These are phyloP conservation scores for Artemisia tridentata DNA, from an alignment of 129 eudicot genomes.

Conservation along the genomic window DNA sequence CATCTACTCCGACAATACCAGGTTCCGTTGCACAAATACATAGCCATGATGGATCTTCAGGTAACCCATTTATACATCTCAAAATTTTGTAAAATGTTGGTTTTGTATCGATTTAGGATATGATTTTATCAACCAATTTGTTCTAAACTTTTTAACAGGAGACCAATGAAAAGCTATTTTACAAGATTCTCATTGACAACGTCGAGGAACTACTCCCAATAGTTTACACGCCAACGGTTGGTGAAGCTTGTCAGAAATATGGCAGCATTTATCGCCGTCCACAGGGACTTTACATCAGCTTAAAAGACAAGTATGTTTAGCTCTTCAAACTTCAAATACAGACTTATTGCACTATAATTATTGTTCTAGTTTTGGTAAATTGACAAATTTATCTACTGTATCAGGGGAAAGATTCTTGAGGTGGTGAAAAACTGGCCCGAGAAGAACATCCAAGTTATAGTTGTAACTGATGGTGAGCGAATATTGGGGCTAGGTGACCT, in stretches of 20 bases:
- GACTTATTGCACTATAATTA: background rate
- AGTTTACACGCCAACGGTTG: slow-evolving; percentile 43
- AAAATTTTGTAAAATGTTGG: background rate
- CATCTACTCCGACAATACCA: slow-evolving; percentile 68
- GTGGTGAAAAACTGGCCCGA: slow-evolving; percentile 94
- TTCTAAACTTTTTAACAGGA: slow-evolving; percentile 19
- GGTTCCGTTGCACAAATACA: slow-evolving; percentile 85
- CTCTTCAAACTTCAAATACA: slow-evolving; percentile 12
- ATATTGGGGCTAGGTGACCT: slow-evolving; percentile 93
- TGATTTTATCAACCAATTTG: background rate
- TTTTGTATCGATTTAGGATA: background rate
- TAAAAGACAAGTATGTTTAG: slow-evolving; percentile 67
- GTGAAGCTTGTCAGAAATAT: slow-evolving; percentile 79
- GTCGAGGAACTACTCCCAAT: slow-evolving; percentile 40
- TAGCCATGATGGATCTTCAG: slow-evolving; percentile 98
- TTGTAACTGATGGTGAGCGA: slow-evolving; percentile 96
- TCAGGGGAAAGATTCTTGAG: slow-evolving; percentile 81
- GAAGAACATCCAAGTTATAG: slow-evolving; percentile 81
- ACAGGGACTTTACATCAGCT: slow-evolving; percentile 84
- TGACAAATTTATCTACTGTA: background rate
- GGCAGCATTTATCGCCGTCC: slow-evolving; percentile 87
- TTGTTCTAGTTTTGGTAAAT: slow-evolving; percentile 1
- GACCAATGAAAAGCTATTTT: slow-evolving; percentile 35
- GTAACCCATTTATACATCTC: slow-evolving; percentile 26
- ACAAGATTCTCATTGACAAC: slow-evolving; percentile 37